phyloP scores from a whole-genome alignment of 2,329 filamentous ascomycete species.

The Cladosporium sp. region DNA sequence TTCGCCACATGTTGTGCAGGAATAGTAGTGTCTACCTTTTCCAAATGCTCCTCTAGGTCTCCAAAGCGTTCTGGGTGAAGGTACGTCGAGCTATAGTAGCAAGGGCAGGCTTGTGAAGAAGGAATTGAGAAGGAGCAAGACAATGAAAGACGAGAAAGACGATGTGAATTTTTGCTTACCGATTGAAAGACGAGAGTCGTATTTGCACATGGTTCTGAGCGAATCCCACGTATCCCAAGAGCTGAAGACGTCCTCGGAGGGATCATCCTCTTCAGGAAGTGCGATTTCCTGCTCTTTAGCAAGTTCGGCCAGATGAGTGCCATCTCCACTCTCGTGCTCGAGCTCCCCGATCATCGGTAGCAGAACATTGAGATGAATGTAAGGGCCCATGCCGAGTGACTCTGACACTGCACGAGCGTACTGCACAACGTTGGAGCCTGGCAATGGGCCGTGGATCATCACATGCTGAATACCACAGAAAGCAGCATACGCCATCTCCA shows the following conservation, averaged over 20 bases:
- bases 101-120: neutral
- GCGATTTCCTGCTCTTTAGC: constrained; percentile 33
- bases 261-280: constrained; percentile 20
- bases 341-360: constrained; percentile 80
- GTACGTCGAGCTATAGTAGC: neutral
- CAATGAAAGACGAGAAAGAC: neutral
- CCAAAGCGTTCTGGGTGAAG: neutral
- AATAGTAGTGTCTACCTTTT: neutral
- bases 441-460: constrained; percentile 71
- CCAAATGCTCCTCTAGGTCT: neutral
- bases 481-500: constrained; percentile 91
- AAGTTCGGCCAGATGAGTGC: constrained; percentile 55
- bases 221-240: constrained; percentile 94
- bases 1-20: neutral
- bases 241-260: constrained; percentile 66
- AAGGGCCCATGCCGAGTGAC: constrained; percentile 70
- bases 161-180: constrained; percentile 57
- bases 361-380: constrained; percentile 77
- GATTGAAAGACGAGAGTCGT: constrained; percentile 76
- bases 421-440: constrained; percentile 58
- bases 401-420: constrained; percentile 85
- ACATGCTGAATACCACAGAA: constrained; percentile 89
- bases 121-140: constrained; percentile 9
- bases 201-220: constrained; percentile 81
- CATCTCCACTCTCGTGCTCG: constrained; percentile 53